Percentiles rank a stretch among this genome's conserved stretches.
Conservation (phyloP, 805 yeast genomes). For the Candida andamanensis region DNA sequence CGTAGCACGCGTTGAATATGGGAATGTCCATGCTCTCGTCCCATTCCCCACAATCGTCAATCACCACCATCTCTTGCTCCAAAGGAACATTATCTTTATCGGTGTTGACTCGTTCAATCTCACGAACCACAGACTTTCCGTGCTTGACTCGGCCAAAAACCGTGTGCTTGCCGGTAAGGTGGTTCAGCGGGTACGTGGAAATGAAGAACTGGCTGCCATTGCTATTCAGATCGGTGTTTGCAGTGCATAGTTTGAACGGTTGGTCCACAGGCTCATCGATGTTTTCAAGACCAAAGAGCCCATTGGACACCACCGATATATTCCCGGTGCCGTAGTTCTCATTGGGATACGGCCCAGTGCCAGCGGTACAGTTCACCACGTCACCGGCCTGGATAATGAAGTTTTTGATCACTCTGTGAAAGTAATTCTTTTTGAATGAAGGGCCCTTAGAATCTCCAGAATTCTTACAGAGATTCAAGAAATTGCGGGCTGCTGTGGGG, state of each 20-base stretch:
- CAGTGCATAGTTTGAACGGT: conserved; percentile 58
- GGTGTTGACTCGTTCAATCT: conserved; percentile 48
- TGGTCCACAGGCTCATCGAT: conserved; percentile 35
- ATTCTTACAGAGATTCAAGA: conserved; percentile 40
- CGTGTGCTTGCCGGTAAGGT: conserved; percentile 69
- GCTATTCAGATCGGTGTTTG: conserved; percentile 39
- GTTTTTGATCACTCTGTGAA: conserved; percentile 62
- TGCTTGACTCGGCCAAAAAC: conserved; percentile 67
- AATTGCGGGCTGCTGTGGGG: conserved; percentile 52
- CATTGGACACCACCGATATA: conserved; percentile 13
- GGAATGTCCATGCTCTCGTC: conserved; percentile 46
- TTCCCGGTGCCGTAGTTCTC: conserved; percentile 33
- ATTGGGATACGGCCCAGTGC: conserved; percentile 17
- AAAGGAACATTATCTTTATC: conserved; percentile 38
- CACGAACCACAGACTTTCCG: conserved; percentile 68
- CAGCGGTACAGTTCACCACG: conserved; percentile 30
- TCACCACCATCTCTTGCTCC: conserved; percentile 38
- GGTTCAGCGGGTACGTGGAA: conserved; percentile 64
- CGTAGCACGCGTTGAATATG: conserved; percentile 57
- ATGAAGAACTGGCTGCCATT: conserved; percentile 71
- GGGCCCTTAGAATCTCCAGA: conserved; percentile 19
- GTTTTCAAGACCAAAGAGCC: conserved; percentile 56
- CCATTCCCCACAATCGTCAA: conserved; percentile 65
- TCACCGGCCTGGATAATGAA: conserved; percentile 74
- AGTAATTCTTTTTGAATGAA: conserved; percentile 40